Evolutionary conservation across 78 protist genomes (phyloP).

Genomic region (Planoprotostelium fungivorum): DNA sequence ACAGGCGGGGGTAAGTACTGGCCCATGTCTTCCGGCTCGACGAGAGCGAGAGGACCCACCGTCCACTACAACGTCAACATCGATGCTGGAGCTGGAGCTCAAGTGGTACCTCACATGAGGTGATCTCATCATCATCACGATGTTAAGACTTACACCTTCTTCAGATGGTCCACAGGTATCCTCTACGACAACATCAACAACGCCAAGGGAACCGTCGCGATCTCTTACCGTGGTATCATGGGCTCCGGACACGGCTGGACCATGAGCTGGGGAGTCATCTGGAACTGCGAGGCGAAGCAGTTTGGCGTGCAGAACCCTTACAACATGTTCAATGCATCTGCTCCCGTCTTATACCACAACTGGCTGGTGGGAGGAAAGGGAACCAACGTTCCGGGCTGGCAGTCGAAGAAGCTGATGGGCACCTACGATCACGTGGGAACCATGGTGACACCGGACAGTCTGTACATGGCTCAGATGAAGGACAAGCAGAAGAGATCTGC

Average conservation of each 20-base stretch:
- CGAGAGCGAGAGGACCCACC: neutral
- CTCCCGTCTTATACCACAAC: neutral
- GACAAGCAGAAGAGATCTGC: neutral
- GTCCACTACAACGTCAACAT: neutral
- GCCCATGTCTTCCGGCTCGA: neutral
- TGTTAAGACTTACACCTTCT: neutral
- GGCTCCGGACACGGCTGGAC: conserved; percentile 1
- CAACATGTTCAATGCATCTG: neutral
- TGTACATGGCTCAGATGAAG: neutral
- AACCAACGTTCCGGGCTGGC: neutral
- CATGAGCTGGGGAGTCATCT: neutral
- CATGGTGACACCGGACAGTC: neutral
- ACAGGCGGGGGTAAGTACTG: neutral
- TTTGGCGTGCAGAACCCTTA: neutral
- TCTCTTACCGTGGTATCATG: neutral
- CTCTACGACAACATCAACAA: neutral
- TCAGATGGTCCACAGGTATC: neutral
- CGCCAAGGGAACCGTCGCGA: neutral
- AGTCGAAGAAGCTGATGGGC: neutral
- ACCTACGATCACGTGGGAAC: neutral
- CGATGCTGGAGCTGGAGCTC: neutral
- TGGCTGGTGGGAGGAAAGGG: neutral
- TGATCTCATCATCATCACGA: neutral
- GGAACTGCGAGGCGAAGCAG: neutral
- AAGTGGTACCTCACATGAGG: neutral